Base-by-base conservation (phyloP, 2,329 filamentous ascomycete species). In the Xylariales sp. region DNA sequence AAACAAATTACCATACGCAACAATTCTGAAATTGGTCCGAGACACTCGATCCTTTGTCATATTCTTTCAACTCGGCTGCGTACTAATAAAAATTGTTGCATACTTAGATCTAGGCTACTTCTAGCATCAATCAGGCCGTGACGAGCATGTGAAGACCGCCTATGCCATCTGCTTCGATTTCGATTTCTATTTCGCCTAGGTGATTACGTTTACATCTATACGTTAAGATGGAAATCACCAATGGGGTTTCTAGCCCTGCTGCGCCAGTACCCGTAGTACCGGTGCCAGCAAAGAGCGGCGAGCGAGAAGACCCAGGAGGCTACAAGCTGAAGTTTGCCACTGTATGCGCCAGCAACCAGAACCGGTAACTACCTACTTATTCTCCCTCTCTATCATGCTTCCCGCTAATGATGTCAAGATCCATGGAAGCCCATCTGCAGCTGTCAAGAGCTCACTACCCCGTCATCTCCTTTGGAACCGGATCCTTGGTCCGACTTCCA, bases 341-440 rank as follows among this genome's bases (percentile, higher is more conserved):
- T 3, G 91, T 98, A n/a, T 98, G 93, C 66, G 93, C 93, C 6
- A 95, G 89, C 57, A 98, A 98, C 57, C 89, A 98, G 64, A 98
- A 98, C 60, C 82, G 93, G 80, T 95, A 73, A 49, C 74, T 56
- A 10, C 4, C 22, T n/a, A 8, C 21, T n/a, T 25, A 24, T 11
- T 12, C 6, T 10, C 9, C 15, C 10, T 8, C 10, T 6, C 16
- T 20, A 10, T 15, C 14, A 16, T 10, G 7, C 9, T 16, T 15
- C 9, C 29, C 9, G 12, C 12, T 20, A 37, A 9, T 19, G 19
- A 15, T 28, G n/a, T n/a, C 7, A 8, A 87, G 84, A 64, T 88
- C 88, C n/a, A 97, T 98, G 93, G 93, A 97, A 74, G 91, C 91
- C n/a, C 93, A 98, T 64, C 80, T 96, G 20, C 87, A 88, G 48